Percentiles rank a stretch among this genome's conserved stretches.
These are phyloP conservation scores for Tremella fuciformis DNA, from an alignment of 768 basidiomycete species.

Conservation along the genomic window DNA sequence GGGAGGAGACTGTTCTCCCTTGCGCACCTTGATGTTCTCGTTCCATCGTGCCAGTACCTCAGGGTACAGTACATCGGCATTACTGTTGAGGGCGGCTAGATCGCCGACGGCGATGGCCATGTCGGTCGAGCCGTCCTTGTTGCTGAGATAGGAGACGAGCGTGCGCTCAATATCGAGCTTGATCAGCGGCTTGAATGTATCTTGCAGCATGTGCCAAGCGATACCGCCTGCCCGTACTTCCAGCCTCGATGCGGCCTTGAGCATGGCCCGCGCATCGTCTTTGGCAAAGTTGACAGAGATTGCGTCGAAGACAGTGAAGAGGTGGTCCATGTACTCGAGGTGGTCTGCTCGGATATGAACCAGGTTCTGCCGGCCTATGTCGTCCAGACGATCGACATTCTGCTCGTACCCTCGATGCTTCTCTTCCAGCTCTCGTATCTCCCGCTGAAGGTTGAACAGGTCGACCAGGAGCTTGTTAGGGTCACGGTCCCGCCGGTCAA, in stretches of 20 bases:
- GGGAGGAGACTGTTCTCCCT: constrained; percentile 8
- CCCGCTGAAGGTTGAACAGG: constrained; percentile 60
- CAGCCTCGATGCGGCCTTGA: constrained; percentile 73
- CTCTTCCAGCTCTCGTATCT: constrained; percentile 60
- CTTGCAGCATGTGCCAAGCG: constrained; percentile 84
- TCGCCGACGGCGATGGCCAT: constrained; percentile 73
- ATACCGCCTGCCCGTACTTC: constrained; percentile 80
- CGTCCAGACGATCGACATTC: constrained; percentile 49
- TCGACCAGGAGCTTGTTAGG: constrained; percentile 33
- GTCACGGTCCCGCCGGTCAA: constrained; percentile 58
- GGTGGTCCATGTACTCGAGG: constrained; percentile 69
- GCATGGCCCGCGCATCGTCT: constrained; percentile 63
- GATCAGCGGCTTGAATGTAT: constrained; percentile 66
- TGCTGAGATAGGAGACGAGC: constrained; percentile 76
- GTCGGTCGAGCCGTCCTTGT: constrained; percentile 81
- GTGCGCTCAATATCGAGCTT: constrained; percentile 80
- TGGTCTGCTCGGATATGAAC: constrained; percentile 71
- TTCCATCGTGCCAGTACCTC: constrained; percentile 76
- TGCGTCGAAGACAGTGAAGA: constrained; percentile 77
- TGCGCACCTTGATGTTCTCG: constrained; percentile 53
- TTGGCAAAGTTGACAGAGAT: constrained; percentile 71
- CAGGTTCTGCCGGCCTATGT: constrained; percentile 58
- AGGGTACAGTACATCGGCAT: constrained; percentile 74
- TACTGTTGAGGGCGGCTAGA: constrained; percentile 80
- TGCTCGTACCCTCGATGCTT: constrained; percentile 51